Base-by-base conservation (phyloP, 1,139 yeast genomes). In the Hemisphaericaspora xylofermentans region DNA sequence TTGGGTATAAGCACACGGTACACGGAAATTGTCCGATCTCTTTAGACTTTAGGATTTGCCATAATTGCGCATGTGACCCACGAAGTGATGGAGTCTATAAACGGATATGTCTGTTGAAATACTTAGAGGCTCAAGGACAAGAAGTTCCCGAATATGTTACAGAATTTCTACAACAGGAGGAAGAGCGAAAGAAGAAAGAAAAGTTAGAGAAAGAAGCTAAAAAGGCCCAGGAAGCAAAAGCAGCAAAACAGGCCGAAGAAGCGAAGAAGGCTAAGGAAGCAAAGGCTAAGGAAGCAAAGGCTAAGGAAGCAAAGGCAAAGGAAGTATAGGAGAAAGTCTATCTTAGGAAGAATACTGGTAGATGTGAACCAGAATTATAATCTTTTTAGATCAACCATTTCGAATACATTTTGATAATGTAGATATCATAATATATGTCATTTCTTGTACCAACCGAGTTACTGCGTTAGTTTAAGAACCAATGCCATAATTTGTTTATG, bases 1-100 rank as follows among this genome's bases (percentile, higher is more conserved):
- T 88, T 26, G 96, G 96, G 3, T 88, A 88, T 66, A 83, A 63
- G 64, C 96, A 88, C 61, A 81, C 78, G 1, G 81, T 77, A 12
- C 78, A 77, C 56, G 62, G 73, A 24, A 78, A 78, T 61, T 79
- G 84, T 62, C 84, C 84, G 0, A 57, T 74, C 41, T 75, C 76
- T 48, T 55, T 61, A 31, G 59, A 64, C 29, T 61, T 63, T 42
- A 64, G 89, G 50, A 50, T 57, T 38, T 54, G 64, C 35, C 73
- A 74, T 47, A 68, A 65, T 45, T 80, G 85, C 51, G 60, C 64
- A 40, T 80, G 85, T 58, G 56, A 70, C 37, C 78, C 78, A 13
- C 49, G 62, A 1, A 51, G 51, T 14, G 83, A 78, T 52, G 78
- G 78, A 52, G 76, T 82, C 0, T 77, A 76, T 57, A 62, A 70